Evolutionary conservation across 352 stramenopile genomes (phyloP).

Genomic region (Globisporangium nagaii): DNA sequence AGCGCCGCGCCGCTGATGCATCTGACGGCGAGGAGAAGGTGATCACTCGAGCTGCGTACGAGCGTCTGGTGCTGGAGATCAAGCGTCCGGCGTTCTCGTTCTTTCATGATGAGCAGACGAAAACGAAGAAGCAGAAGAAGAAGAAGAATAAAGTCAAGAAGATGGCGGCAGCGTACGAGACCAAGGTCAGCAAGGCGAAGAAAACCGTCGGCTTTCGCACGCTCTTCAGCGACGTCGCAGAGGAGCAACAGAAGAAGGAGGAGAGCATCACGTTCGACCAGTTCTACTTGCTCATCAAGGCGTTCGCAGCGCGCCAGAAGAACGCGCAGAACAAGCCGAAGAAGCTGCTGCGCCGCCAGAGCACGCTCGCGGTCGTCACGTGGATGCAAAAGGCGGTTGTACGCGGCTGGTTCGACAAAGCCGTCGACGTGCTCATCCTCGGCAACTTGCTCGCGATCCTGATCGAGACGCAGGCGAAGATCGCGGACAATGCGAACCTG

Average conservation of each 20-base stretch:
- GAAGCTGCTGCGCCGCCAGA: conserved; percentile 7
- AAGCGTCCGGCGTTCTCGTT: conserved; percentile 26
- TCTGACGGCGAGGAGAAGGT: conserved; percentile 15
- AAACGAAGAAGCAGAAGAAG: conserved; percentile 5
- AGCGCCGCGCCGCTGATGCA: not conserved
- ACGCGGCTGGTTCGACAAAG: conserved; percentile 27
- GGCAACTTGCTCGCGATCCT: conserved; percentile 42
- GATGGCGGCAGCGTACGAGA: too few relatives aligned
- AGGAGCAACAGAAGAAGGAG: conserved; percentile 4
- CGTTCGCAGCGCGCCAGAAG: conserved; percentile 19
- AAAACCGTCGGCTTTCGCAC: not conserved
- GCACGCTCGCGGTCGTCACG: conserved; percentile 12
- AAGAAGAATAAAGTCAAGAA: conserved; percentile 3
- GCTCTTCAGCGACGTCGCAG: not conserved
- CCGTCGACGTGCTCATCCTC: conserved; percentile 33
- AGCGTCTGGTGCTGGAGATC: conserved; percentile 21
- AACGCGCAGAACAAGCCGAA: conserved; percentile 11
- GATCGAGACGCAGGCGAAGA: conserved; percentile 45
- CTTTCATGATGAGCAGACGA: conserved; percentile 15
- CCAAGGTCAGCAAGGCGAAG: not conserved
- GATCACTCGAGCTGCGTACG: conserved; percentile 21
- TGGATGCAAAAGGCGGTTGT: conserved; percentile 21
- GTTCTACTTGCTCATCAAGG: conserved; percentile 25
- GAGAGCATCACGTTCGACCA: conserved; percentile 20
- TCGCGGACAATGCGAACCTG: conserved; percentile 15